These are phyloP conservation scores for Vachellia collinsii DNA, from an alignment of 306 rosid genomes.

Conservation along the genomic window DNA sequence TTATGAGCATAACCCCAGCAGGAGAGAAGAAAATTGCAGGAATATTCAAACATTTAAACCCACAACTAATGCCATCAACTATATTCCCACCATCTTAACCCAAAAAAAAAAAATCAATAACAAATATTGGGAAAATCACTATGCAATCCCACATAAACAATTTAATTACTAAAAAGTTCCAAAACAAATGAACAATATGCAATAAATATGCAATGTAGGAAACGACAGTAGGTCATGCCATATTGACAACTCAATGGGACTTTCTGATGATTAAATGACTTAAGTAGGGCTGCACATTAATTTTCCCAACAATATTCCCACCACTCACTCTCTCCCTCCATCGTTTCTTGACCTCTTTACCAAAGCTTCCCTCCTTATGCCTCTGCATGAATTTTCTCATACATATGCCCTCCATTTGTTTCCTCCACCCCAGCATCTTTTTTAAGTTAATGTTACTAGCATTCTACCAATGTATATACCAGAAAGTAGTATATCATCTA, in stretches of 20 bases:
- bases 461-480: slow-evolving; percentile 31
- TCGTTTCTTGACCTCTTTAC: background rate
- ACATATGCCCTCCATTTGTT: background rate
- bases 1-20: slow-evolving; percentile 22
- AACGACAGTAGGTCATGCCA: no score
- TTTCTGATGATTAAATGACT: no score
- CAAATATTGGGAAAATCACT: no score
- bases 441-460: slow-evolving; percentile 3
- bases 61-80: background rate
- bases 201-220: no score
- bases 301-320: background rate
- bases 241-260: no score
- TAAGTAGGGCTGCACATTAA: no score
- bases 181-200: no score
- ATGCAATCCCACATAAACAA: no score
- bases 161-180: no score
- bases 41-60: slow-evolving; percentile 8
- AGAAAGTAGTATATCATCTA: slow-evolving; percentile 43
- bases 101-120: no score
- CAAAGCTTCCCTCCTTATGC: background rate
- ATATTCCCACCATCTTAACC: background rate
- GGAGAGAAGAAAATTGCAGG: slow-evolving; percentile 18
- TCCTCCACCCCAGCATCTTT: background rate
- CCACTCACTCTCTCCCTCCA: background rate
- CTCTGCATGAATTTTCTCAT: slow-evolving; percentile 9